Evolutionary conservation across 305 asterid genomes (phyloP).

Genomic region (Fraxinus greggii): DNA sequence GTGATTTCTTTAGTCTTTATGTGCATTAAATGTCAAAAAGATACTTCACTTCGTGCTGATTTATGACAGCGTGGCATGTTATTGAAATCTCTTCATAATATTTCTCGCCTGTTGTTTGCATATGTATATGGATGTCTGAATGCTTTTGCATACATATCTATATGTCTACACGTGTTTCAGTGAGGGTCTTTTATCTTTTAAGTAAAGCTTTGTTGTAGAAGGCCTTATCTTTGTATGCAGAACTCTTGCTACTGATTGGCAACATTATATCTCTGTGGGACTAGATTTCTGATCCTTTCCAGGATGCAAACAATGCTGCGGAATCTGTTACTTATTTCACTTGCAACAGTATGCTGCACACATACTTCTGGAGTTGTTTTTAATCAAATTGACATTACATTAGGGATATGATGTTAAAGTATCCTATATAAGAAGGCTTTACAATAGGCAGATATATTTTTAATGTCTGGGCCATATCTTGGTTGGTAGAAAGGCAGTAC

Average conservation of each 20-base stretch:
- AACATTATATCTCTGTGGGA: background rate
- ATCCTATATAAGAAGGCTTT: background rate
- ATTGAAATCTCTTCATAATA: background rate
- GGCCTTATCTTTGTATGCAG: background rate
- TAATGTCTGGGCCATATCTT: background rate
- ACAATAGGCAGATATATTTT: slow-evolving; percentile 3
- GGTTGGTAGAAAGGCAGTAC: slow-evolving; percentile 10
- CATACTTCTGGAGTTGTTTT: background rate
- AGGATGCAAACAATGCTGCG: background rate
- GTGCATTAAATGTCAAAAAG: slow-evolving; percentile 1
- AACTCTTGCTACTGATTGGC: background rate
- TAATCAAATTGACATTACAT: background rate
- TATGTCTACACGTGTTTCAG: background rate
- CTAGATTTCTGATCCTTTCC: background rate
- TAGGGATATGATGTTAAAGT: background rate
- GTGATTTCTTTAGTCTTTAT: slow-evolving; percentile 5
- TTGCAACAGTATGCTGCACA: background rate
- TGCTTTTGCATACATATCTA: background rate
- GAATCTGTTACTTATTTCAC: background rate
- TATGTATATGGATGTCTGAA: background rate
- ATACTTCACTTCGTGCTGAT: background rate
- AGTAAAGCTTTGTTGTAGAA: background rate
- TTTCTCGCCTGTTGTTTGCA: background rate
- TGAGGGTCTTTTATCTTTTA: background rate
- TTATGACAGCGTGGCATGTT: slow-evolving; percentile 8